Percentiles rank a stretch among this genome's conserved stretches.
These are phyloP conservation scores for Epichloe glyceriae DNA, from an alignment of 2,329 filamentous ascomycete genomes.

Conservation along the genomic window DNA sequence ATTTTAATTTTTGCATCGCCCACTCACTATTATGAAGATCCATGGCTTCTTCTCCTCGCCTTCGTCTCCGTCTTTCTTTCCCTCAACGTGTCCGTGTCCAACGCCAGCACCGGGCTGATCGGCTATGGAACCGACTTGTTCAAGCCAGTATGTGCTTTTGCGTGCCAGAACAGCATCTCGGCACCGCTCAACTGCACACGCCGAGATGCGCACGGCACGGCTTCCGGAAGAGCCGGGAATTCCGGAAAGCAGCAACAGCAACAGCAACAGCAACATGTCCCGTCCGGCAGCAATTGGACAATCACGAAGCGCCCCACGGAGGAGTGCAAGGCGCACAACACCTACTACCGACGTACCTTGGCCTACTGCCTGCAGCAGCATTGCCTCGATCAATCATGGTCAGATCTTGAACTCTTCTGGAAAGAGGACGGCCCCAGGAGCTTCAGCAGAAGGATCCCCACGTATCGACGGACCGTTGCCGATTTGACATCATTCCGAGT, in stretches of 20 bases:
- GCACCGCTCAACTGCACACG: constrained; percentile 13
- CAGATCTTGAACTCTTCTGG: not conserved
- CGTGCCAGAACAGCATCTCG: constrained; percentile 13
- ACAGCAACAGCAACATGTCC: no score
- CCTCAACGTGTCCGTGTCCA: not conserved
- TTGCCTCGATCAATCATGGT: not conserved
- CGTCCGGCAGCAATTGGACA: not conserved
- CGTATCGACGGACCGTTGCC: not conserved
- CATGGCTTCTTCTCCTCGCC: not conserved
- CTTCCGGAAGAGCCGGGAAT: no score
- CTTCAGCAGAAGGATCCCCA: not conserved
- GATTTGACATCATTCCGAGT: not conserved
- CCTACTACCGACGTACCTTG: not conserved
- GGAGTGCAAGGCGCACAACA: not conserved
- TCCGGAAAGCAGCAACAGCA: no score
- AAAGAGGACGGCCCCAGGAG: not conserved
- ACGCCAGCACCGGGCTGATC: constrained; percentile 4
- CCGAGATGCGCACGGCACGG: not conserved
- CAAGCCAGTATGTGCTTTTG: constrained; percentile 18
- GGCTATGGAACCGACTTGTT: constrained; percentile 12
- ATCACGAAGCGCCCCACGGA: not conserved
- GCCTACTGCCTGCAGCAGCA: not conserved
- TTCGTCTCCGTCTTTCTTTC: not conserved
- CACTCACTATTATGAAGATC: not conserved
- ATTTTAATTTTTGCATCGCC: no score